phyloP scores from a whole-genome alignment of 78 protist genomes.

The Speleostelium caveatum region DNA sequence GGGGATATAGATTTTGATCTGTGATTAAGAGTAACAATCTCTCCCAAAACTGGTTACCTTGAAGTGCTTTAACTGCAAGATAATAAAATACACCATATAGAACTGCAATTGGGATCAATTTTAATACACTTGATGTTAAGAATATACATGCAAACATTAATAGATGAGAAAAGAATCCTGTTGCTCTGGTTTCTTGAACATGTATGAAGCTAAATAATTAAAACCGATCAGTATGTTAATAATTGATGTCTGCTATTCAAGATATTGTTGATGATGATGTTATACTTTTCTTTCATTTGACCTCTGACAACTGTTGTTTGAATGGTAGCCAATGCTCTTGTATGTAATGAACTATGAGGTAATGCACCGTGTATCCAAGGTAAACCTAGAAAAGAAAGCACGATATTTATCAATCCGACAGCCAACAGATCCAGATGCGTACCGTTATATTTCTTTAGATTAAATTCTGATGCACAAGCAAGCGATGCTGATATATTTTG shows the following conservation, averaged over 20 bases:
- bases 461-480: background rate
- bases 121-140: background rate
- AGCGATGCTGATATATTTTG: conserved; percentile 36
- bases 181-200: conserved; percentile 30
- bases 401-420: conserved; percentile 11
- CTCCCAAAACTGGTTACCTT: conserved; percentile 23
- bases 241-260: background rate
- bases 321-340: conserved; percentile 19
- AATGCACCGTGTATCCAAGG: conserved; percentile 45
- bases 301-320: too few species aligned
- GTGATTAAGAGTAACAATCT: conserved; percentile 25
- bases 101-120: conserved; percentile 6
- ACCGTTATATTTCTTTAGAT: conserved; percentile 15
- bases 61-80: conserved; percentile 11
- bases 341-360: conserved; percentile 24
- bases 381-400: conserved; percentile 27
- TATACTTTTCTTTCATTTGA: background rate
- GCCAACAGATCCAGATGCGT: conserved; percentile 12
- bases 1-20: background rate
- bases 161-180: conserved; percentile 21
- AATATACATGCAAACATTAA: conserved; percentile 12
- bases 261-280: too few species aligned
- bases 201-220: background rate
- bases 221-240: background rate
- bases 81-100: conserved; percentile 37